phyloP scores from a whole-genome alignment of 140 eudicot species.

The Anethum foeniculum region DNA sequence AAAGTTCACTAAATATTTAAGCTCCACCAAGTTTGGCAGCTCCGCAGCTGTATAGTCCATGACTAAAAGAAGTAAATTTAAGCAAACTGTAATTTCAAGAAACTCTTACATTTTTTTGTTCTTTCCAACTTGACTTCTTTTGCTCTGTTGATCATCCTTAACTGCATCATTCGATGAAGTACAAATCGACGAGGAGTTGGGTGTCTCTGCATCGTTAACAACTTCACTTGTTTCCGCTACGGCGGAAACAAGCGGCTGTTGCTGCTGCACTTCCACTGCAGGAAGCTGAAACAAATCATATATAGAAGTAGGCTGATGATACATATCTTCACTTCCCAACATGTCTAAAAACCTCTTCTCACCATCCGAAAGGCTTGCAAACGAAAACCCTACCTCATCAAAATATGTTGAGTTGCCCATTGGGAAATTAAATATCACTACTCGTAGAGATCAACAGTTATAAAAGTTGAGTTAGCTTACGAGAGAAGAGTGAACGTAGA shows the following conservation, averaged over 20 bases:
- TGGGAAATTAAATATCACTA: neutral
- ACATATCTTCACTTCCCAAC: constrained; percentile 1
- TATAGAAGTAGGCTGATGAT: neutral
- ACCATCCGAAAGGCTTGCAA: neutral
- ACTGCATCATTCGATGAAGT: constrained; percentile 63
- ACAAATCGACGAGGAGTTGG: constrained; percentile 57
- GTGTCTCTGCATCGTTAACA: constrained; percentile 34
- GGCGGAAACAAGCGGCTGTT: neutral
- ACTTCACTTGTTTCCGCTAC: constrained; percentile 19
- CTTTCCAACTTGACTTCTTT: constrained; percentile 47
- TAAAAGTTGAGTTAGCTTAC: neutral
- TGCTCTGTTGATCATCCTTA: constrained; percentile 28
- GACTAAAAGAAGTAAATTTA: neutral
- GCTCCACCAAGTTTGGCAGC: too few relatives aligned
- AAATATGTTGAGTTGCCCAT: neutral
- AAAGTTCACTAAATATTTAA: too few relatives aligned
- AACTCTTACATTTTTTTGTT: constrained; percentile 50
- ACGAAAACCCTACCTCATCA: neutral
- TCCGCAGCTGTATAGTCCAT: neutral
- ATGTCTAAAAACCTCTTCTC: constrained; percentile 11
- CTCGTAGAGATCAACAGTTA: too few relatives aligned
- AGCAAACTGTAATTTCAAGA: neutral
- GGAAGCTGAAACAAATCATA: constrained; percentile 7
- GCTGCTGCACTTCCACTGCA: neutral
- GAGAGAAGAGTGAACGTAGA: neutral